These are phyloP conservation scores for Entomortierella lignicola DNA, from an alignment of 192 early-diverging fungal species.

Conservation along the genomic window DNA sequence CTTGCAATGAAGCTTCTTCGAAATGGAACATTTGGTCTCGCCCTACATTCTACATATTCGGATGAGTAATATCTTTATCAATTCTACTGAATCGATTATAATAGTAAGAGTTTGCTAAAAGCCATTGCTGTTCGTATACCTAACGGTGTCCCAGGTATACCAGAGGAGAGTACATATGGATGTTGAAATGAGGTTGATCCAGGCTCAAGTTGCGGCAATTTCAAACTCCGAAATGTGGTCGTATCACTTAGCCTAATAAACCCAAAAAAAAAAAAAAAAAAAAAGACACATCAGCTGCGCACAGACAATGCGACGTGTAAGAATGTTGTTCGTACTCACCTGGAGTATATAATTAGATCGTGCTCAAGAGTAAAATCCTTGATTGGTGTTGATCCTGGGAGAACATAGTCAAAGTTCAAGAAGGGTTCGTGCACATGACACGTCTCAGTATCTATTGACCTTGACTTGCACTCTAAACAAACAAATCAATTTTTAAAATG, in stretches of 20 bases:
- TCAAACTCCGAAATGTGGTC: constrained; percentile 13
- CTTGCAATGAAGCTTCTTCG: constrained; percentile 25
- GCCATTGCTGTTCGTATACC: no score
- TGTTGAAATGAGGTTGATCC: constrained; percentile 16
- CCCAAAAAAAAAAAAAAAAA: background rate
- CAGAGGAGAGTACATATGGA: constrained; percentile 21
- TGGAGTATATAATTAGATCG: constrained; percentile 37
- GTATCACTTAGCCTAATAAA: constrained; percentile 27
- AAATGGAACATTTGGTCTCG: constrained; percentile 12
- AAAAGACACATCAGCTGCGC: no score
- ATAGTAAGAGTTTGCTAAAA: background rate
- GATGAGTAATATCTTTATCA: background rate
- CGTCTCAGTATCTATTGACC: constrained; percentile 8
- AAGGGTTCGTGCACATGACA: constrained; percentile 35
- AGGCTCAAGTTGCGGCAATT: constrained; percentile 19
- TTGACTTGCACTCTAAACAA: constrained; percentile 14
- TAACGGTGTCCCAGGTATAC: constrained; percentile 9
- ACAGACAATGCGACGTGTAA: background rate
- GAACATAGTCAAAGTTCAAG: constrained; percentile 38
- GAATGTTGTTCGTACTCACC: constrained; percentile 5
- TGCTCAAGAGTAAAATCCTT: constrained; percentile 52
- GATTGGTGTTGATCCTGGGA: constrained; percentile 39
- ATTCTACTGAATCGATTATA: background rate
- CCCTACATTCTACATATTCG: constrained; percentile 1
- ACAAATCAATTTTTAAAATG: no score